Evolutionary conservation across 2,329 filamentous ascomycete genomes (phyloP).

Genomic region (Sporothrix curviconia): DNA sequence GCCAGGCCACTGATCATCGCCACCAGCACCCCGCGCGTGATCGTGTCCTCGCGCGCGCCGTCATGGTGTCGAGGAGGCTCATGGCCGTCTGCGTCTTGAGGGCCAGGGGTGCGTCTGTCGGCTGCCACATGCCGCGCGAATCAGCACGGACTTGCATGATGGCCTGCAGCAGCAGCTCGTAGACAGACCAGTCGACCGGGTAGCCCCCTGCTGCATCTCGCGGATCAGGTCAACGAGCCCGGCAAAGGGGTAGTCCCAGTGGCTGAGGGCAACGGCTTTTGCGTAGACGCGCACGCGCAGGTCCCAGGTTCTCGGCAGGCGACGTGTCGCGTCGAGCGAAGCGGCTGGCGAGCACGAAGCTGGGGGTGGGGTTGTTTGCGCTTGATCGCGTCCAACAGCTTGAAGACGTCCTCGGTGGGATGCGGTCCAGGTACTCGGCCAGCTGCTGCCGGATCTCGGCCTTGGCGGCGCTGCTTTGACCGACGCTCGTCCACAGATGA

Average conservation of each 20-base stretch:
- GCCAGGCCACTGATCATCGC: constrained; percentile 37
- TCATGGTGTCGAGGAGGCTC: constrained; percentile 38
- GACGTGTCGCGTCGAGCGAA: constrained; percentile 25
- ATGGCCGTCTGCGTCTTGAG: constrained; percentile 25
- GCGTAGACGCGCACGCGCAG: constrained; percentile 28
- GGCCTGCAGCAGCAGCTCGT: constrained; percentile 33
- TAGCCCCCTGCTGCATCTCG: constrained; percentile 36
- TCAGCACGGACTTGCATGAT: no score
- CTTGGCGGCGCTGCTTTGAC: constrained; percentile 23
- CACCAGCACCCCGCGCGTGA: constrained; percentile 43
- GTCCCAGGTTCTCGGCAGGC: constrained; percentile 28
- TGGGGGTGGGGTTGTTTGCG: no score
- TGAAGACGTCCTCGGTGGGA: constrained; percentile 10
- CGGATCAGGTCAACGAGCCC: constrained; percentile 26
- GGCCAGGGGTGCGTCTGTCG: constrained; percentile 11
- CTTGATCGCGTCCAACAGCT: neutral
- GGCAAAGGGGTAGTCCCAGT: constrained; percentile 14
- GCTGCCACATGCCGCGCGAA: no score
- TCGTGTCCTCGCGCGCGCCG: constrained; percentile 37
- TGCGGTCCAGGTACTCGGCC: constrained; percentile 19
- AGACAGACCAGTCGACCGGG: constrained; percentile 30
- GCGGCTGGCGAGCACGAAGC: constrained; percentile 2
- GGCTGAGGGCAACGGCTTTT: constrained; percentile 21
- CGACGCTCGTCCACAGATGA: constrained; percentile 19
- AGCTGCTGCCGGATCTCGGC: constrained; percentile 24